Base-by-base conservation (phyloP, 148 eudicot genomes). In the Amaranthus cruentus region DNA sequence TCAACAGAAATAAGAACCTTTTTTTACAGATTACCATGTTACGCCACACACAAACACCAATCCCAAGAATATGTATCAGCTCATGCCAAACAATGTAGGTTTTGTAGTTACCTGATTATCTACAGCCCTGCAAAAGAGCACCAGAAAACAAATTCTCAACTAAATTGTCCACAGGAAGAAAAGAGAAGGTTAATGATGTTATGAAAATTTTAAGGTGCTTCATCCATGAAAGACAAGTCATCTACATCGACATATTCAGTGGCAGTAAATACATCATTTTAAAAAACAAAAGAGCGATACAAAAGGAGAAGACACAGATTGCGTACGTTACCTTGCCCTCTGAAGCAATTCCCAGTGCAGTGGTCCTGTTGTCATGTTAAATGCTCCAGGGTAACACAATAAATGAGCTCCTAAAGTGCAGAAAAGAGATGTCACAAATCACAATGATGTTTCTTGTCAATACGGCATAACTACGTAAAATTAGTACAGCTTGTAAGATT, bases 291-390 rank as follows among this genome's bases (percentile, higher is more conserved):
- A 15, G 69, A 64, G 47, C 7, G 9, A 66, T 14, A 10, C 11
- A 69, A 60, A 47, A 50, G n/a, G 55, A 47, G 55, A 63, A 50
- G 47, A 70, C 47, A 48, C 66, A 64, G 7, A 15, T 49, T 46
- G 44, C 7, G 64, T 52, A 71, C 54, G 61, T 69, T 75, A 90
- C 99, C 99, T 90, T 62, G 97, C 99, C 84, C 90, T 87, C 78
- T 96, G 99, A 77, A 92, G 84, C 79, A 96, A 79, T 83, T 96
- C 99, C 99, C 99, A 96, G 75, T 92, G 99, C 81, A 96, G 67
- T 21, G 99, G 99, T 75, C 99, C 99, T 60, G 99, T 96, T 44
- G 93, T 89, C 99, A 89, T 96, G 85, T 96, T 96, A 82, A 96
- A 96, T 69, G 97, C 99, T 73, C 99, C 99, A 66, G 99, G 99